Evolutionary conservation across 768 basidiomycete genomes (phyloP), one percentile per base, ranked within the genome.

Genomic region (Agrocybe praecox): DNA sequence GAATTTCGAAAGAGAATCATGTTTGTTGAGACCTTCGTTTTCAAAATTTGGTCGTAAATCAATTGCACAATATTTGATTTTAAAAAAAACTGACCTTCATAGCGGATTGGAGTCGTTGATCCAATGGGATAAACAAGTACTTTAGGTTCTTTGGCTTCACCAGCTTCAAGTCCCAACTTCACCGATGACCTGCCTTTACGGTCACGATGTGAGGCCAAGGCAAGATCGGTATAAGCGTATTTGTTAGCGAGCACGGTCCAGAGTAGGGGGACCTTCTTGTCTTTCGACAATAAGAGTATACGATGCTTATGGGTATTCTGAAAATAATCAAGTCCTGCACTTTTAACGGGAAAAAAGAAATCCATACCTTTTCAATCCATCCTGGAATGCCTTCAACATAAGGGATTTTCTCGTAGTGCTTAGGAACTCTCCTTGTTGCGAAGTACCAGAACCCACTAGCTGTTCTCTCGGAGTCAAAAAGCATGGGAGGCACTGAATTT

Each of bases 211-310:
- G 80, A 77, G 1, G 78, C 88, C 60, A 93, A 85, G 23, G 75
- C 77, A 10, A 94, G 75, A 59, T 83, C 73, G 18, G 62, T 67
- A 44, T 83, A 83, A 55, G 77, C 67, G 73, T 86, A 93, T 61
- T 85, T 89, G 67, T 91, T 90, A 21, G 81, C 84, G 23, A 94
- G 80, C 19, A 89, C 86, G 62, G 88, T 83, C 92, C 92, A 94
- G 40, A 94, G 76, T 11, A 94, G 72, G 1, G 92, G 93, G 45
- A 84, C 83, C 64, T 84, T 85, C 62, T 86, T 88, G 57, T 88
- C 87, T 68, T 92, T 87, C 65, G 88, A 90, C 54, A 90, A 71
- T 14, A 92, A 80, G 8, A 94, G 75, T 4, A 85, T 84, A 17
- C 87, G 86, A 24, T 80, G 76, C 59, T 78, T 70, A 46, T 76